Conservation (phyloP, 169 alveolate species). For the Cryptosporidium parvum region DNA sequence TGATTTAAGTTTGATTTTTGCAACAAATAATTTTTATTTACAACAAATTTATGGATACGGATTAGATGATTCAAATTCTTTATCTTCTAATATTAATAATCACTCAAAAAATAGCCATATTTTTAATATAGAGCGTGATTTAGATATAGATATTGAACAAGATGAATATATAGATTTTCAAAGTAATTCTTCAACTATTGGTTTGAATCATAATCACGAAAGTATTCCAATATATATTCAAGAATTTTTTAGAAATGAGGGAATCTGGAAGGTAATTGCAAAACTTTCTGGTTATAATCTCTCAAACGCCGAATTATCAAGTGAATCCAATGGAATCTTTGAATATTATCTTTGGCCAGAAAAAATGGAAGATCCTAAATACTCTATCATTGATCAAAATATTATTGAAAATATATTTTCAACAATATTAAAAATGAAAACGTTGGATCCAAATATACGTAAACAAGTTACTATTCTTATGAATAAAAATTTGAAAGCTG, state of each 20-base stretch:
- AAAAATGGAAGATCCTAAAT: constrained; percentile 41
- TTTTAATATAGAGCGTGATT: not conserved
- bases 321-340: constrained; percentile 23
- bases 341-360: constrained; percentile 74
- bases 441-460: constrained; percentile 1
- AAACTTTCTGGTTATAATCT: constrained; percentile 63
- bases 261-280: constrained; percentile 44
- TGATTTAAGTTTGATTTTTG: not conserved
- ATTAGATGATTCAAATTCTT: not conserved
- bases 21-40: not conserved
- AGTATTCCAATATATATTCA: constrained; percentile 20
- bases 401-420: not conserved
- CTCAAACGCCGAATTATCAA: constrained; percentile 45
- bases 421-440: not conserved
- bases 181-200: not conserved
- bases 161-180: not conserved
- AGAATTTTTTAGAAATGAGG: constrained; percentile 53
- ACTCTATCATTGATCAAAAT: constrained; percentile 10
- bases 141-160: constrained; percentile 1
- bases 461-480: constrained; percentile 26
- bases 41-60: not conserved
- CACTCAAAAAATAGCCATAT: not conserved
- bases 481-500: constrained; percentile 28
- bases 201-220: not conserved
- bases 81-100: not conserved